A percentile compares a stretch with the other conserved stretches of the same genome.
Conservation (phyloP, 2,329 filamentous ascomycete species). For the Cercospora zeina region DNA sequence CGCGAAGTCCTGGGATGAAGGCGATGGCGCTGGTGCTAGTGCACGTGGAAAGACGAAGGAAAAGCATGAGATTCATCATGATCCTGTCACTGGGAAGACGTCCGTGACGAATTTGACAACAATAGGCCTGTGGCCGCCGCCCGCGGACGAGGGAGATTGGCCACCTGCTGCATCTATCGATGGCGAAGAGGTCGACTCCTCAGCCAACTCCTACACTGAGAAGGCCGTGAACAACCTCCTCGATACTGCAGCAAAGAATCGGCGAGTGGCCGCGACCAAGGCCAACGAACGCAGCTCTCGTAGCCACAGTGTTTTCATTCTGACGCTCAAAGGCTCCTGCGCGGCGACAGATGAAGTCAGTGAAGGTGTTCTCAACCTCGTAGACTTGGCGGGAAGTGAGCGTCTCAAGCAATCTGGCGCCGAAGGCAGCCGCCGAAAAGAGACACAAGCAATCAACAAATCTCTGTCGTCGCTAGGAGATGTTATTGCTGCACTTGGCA, state of each 20-base stretch:
- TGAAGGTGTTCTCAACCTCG: slow-evolving; percentile 91
- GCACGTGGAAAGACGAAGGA: slow-evolving; percentile 56
- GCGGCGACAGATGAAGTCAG: slow-evolving; percentile 75
- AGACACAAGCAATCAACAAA: slow-evolving; percentile 98
- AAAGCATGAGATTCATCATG: slow-evolving; percentile 87
- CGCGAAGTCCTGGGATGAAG: slow-evolving; percentile 63
- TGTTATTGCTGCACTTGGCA: slow-evolving; percentile 89
- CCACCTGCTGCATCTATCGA: slow-evolving; percentile 30
- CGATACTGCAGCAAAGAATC: slow-evolving; percentile 76
- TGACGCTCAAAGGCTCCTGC: slow-evolving; percentile 68
- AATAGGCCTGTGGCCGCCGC: slow-evolving; percentile 72
- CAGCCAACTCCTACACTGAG: slow-evolving; percentile 34
- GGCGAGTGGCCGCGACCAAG: slow-evolving; percentile 93
- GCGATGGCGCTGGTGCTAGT: slow-evolving; percentile 34
- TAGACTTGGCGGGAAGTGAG: slow-evolving; percentile 93
- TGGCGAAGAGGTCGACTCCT: slow-evolving; percentile 7
- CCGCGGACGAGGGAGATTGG: slow-evolving; percentile 61
- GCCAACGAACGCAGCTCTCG: slow-evolving; percentile 93
- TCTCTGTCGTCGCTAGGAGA: slow-evolving; percentile 88
- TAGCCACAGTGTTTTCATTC: slow-evolving; percentile 93
- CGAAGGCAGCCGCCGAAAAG: slow-evolving; percentile 82
- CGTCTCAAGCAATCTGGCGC: slow-evolving; percentile 82
- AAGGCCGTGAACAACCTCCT: slow-evolving; percentile 49
- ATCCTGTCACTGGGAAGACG: slow-evolving; percentile 77
- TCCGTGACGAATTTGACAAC: slow-evolving; percentile 77